Conservation (phyloP, 78 protist genomes). For the Dictyostelium citrinum region DNA sequence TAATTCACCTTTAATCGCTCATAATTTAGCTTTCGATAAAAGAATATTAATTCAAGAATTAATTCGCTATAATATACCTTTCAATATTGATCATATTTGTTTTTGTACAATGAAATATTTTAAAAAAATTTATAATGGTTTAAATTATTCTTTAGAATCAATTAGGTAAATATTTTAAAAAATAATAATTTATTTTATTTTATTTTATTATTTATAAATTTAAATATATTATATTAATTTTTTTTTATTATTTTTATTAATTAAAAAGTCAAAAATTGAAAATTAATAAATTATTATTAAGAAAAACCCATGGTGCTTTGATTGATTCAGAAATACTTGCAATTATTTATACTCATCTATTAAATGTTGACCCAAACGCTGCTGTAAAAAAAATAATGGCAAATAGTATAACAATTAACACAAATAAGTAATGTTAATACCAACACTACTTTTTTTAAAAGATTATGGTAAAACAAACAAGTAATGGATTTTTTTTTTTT, state of each 20-base stretch:
- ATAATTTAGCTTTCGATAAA: constrained; percentile 72
- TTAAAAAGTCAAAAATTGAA: constrained; percentile 24
- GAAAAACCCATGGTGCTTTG: constrained; percentile 75
- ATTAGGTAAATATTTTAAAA: neutral
- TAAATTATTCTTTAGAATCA: constrained; percentile 26
- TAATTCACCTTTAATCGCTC: constrained; percentile 43
- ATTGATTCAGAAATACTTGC: constrained; percentile 73
- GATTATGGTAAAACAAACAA: neutral
- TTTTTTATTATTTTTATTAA: neutral
- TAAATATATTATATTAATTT: neutral
- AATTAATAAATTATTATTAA: constrained; percentile 31
- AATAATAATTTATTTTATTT: neutral
- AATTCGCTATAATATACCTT: constrained; percentile 6
- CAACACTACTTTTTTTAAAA: neutral
- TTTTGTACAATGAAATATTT: constrained; percentile 78
- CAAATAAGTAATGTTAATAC: neutral
- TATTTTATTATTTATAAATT: neutral
- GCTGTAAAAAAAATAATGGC: neutral
- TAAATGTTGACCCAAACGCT: neutral
- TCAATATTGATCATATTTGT: constrained; percentile 24
- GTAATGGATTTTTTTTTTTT: neutral
- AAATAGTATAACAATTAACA: neutral
- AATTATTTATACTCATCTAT: constrained; percentile 38
- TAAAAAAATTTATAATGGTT: constrained; percentile 27
- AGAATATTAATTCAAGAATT: constrained; percentile 69